Base-by-base conservation (phyloP, 192 early-diverging fungal genomes). In the Coemansia aciculifera region DNA sequence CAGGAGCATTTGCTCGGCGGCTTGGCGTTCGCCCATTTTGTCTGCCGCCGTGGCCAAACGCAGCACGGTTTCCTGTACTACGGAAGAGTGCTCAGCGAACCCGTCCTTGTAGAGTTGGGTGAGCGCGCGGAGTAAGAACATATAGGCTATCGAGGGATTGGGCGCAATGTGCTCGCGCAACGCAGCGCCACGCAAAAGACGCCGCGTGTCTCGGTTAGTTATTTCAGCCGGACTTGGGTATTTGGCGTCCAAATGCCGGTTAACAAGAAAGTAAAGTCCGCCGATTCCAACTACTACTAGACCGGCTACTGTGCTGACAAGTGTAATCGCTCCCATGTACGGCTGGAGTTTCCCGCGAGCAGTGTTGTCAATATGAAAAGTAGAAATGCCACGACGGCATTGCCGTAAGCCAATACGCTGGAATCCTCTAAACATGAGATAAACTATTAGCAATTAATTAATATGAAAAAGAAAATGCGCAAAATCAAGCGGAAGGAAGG, bases 101-200 rank as follows among this genome's bases (percentile, higher is more conserved):
- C 71, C 67, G 11, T 75, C 78, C 13, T 19, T 40, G 43, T 81
- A 67, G 15, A 81, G 72, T 67, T 73, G 67, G 61, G 75, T 67
- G 39, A 81, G 48, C 36, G 78, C 78, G 1, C 62, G 70, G 12
- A 81, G 48, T 43, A 81, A 36, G 17, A 81, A 81, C 69, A 75
- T 19, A 13, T 81, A 81, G 32, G 78, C 78, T 12, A 75, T 59
- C 12, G 64, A 70, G 13, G 78, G 60, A 49, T 75, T 71, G 3
- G 78, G 78, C 40, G 74, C 78, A n/a, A 81, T 39, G 39, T 75
- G 70, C 62, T 81, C 78, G 39, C 78, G 73, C 62, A 81, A 13
- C 21, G 73, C 66, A 1, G 78, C 78, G 0, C 78, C 78, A 19
- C 78, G 73, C 46, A 81, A 46, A 2, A 81, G 52, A 36, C 34